Percentiles rank a stretch among this genome's conserved stretches.
Evolutionary conservation across 1,284 basidiomycete species (phyloP).

Genomic region (Limonomyces culmigenus): DNA sequence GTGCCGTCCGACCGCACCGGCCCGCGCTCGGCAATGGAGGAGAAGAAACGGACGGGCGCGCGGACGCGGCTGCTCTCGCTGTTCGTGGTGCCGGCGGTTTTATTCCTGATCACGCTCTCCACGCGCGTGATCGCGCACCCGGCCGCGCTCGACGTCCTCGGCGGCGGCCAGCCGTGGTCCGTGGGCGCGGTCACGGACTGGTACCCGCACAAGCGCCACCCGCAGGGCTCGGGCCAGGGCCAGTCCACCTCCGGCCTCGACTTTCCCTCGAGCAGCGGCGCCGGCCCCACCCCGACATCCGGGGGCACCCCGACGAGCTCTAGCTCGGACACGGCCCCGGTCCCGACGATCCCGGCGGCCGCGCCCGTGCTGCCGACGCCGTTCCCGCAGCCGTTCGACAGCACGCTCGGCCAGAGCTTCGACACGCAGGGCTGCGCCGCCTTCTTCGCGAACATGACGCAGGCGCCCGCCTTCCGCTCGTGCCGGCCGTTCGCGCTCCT

Average conservation of each 20-base stretch:
- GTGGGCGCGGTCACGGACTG: constrained; percentile 15
- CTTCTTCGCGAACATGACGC: constrained; percentile 63
- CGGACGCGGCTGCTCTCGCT: constrained; percentile 31
- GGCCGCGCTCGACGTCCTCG: constrained; percentile 25
- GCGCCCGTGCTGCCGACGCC: constrained; percentile 42
- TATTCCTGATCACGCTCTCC: constrained; percentile 34
- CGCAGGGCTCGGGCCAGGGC: constrained; percentile 1
- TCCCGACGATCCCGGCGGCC: constrained; percentile 15
- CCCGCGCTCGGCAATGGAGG: no score
- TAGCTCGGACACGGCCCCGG: constrained; percentile 2
- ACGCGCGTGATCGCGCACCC: constrained; percentile 33
- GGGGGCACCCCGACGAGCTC: constrained; percentile 7
- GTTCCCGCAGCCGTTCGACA: constrained; percentile 63
- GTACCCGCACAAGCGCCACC: constrained; percentile 22
- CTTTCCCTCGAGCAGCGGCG: constrained; percentile 5
- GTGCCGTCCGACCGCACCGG: no score
- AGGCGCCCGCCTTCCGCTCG: constrained; percentile 34
- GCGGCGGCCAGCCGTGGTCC: constrained; percentile 10
- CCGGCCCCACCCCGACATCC: constrained; percentile 4
- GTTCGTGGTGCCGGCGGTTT: constrained; percentile 32
- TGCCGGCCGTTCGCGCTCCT: constrained; percentile 69
- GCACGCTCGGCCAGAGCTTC: constrained; percentile 42
- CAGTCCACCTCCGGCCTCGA: constrained; percentile 2
- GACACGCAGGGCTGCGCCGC: constrained; percentile 41
- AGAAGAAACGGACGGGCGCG: no score